Conservation (phyloP, 2,329 filamentous ascomycete species). For the Fusarium denticulatum region DNA sequence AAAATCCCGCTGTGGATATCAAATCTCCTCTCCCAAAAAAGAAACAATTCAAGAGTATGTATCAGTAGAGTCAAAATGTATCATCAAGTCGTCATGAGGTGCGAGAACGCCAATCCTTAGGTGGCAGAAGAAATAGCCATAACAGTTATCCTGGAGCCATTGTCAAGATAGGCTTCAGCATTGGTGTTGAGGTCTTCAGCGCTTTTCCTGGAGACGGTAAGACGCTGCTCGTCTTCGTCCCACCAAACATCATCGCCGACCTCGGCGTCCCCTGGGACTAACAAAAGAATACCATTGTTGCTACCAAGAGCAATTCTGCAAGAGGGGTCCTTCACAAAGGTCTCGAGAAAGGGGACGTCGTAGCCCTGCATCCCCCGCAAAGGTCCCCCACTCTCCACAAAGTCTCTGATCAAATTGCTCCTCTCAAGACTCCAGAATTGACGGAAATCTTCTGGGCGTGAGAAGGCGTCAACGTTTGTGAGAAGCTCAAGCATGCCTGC, state of each 20-base stretch:
- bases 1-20: constrained; percentile 32
- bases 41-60: background rate
- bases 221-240: constrained; percentile 33
- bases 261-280: constrained; percentile 43
- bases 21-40: constrained; percentile 12
- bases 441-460: constrained; percentile 47
- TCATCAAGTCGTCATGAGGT: constrained; percentile 21
- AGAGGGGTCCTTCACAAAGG: constrained; percentile 40
- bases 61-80: constrained; percentile 1
- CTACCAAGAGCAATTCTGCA: constrained; percentile 43
- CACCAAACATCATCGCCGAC: constrained; percentile 44
- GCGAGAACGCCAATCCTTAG: background rate
- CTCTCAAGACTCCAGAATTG: constrained; percentile 49
- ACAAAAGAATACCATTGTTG: constrained; percentile 39
- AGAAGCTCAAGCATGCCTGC: constrained; percentile 48
- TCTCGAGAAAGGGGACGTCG: constrained; percentile 41
- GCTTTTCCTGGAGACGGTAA: constrained; percentile 34
- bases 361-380: constrained; percentile 39
- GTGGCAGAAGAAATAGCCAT: constrained; percentile 41
- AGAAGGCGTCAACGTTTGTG: constrained; percentile 45
- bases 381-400: constrained; percentile 43
- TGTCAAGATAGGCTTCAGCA: constrained; percentile 36
- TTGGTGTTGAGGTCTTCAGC: constrained; percentile 25
- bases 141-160: constrained; percentile 34
- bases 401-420: constrained; percentile 48